These are phyloP conservation scores for Sclerotinia spermophila DNA, from an alignment of 2,329 filamentous ascomycete species.

Conservation along the genomic window DNA sequence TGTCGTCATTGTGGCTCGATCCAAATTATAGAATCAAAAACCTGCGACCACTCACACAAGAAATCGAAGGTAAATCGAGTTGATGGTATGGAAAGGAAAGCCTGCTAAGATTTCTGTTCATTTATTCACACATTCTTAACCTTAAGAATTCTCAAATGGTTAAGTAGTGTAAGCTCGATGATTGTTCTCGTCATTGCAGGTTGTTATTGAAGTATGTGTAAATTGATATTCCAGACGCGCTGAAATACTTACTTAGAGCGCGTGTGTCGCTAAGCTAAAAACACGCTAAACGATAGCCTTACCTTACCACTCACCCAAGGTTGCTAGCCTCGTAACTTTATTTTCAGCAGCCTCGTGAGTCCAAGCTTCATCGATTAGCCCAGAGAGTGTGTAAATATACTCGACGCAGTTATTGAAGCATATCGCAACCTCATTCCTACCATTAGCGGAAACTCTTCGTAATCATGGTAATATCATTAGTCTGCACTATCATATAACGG, in stretches of 20 bases:
- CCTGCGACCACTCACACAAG: conserved; percentile 10
- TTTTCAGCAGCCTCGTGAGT: conserved; percentile 16
- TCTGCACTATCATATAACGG: background rate
- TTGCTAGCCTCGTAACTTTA: conserved; percentile 9
- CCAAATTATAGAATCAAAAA: background rate
- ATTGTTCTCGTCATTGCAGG: conserved; percentile 38
- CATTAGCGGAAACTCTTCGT: conserved; percentile 11
- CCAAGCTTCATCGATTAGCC: background rate
- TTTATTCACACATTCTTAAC: conserved; percentile 35
- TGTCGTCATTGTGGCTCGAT: conserved; percentile 33
- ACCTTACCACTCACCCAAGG: too few relatives aligned
- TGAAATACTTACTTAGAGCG: conserved; percentile 7
- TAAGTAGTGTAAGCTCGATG: conserved; percentile 37
- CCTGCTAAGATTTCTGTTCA: conserved; percentile 41
- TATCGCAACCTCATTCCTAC: background rate
- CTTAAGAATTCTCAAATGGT: conserved; percentile 25
- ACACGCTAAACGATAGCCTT: conserved; percentile 6
- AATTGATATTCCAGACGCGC: background rate
- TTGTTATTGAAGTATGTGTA: conserved; percentile 22
- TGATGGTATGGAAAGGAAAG: conserved; percentile 11
- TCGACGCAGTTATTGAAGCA: background rate
- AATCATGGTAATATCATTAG: conserved; percentile 33
- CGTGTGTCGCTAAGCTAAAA: conserved; percentile 1
- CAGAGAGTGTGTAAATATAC: background rate
- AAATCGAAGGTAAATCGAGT: conserved; percentile 12